Base-by-base conservation (phyloP, 441 rosid species). In the Hura crepitans region DNA sequence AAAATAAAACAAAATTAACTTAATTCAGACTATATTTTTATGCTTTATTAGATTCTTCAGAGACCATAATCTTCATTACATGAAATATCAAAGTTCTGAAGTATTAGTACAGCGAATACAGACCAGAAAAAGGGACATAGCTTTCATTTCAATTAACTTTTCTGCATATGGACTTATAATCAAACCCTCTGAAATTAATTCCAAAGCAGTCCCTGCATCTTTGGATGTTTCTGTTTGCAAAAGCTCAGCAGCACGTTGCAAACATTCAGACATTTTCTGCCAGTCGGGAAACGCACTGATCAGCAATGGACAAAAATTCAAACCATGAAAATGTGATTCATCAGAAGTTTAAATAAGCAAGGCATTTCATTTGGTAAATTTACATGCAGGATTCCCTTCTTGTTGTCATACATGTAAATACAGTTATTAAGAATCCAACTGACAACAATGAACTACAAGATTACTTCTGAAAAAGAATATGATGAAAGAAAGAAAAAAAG, bases 251-350 rank as follows among this genome's bases (percentile, higher is more conserved):
- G 87, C 79, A 50, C 50, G 86, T 77, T 73, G 84, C 86, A 88
- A 80, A 77, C 85, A 85, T 61, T 87, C 85, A 42, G 85, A 88
- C 71, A 88, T 81, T 89, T 86, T 96, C 99, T 96, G 96, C 82
- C 75, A 74, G 75, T 69, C 25, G 77, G 56, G 50, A 77, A 77
- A 58, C 61, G 69, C 25, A 74, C 65, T 65, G 53, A 74, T 80
- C 69, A 82, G 76, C 72, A 68, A 72, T 22, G 43, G 65, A 71
- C 33, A 30, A 37, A 18, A 57, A 13, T 8, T 47, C 28, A 72
- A 59, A 68, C 33, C 31, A 51, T 35, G 31, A 59, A 64, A 5
- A 9, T 70, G 22, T 20, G 15, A 43, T 33, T 23, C 27, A 42
- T 67, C 18, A 39, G 18, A 54, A 66, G 39, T 53, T 68, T 15